A percentile compares a stretch with the other conserved stretches of the same genome.
These are phyloP conservation scores for Emergomyces africanus DNA, from an alignment of 2,329 filamentous ascomycete genomes.

Conservation along the genomic window DNA sequence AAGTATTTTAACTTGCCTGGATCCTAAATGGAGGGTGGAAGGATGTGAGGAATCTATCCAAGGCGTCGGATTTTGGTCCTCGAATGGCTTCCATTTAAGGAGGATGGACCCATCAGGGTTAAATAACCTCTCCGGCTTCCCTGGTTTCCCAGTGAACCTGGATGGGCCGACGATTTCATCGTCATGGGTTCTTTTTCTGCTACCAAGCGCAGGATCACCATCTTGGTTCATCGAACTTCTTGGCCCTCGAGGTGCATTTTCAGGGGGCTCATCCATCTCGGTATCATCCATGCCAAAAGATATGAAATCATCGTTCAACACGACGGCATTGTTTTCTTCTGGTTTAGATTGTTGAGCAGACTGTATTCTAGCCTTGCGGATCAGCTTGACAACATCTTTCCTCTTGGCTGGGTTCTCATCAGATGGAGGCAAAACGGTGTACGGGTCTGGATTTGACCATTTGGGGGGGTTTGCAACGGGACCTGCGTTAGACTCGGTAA, in stretches of 20 bases:
- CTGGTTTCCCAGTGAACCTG: conserved; percentile 37
- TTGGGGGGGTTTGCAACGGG: conserved; percentile 42
- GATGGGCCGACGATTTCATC: conserved; percentile 47
- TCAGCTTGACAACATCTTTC: conserved; percentile 78
- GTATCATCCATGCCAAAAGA: conserved; percentile 60
- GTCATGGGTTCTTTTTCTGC: conserved; percentile 61
- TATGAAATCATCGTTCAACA: conserved; percentile 68
- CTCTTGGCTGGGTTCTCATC: conserved; percentile 63
- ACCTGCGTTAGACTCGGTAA: conserved; percentile 15
- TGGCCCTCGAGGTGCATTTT: conserved; percentile 26
- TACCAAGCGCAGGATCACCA: conserved; percentile 42
- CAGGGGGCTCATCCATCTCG: conserved; percentile 20
- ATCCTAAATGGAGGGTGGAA: conserved; percentile 19
- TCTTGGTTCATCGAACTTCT: conserved; percentile 16
- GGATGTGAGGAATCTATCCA: conserved; percentile 39
- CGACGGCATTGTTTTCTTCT: conserved; percentile 41
- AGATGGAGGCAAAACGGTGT: conserved; percentile 71
- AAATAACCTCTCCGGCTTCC: conserved; percentile 41
- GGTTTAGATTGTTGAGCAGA: conserved; percentile 35
- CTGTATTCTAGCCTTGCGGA: conserved; percentile 73
- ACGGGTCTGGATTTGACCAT: conserved; percentile 95
- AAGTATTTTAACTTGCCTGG: conserved; percentile 17
- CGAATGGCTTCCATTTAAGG: conserved; percentile 39
- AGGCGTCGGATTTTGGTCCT: conserved; percentile 39
- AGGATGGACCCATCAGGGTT: conserved; percentile 40